Evolutionary conservation across 2,329 filamentous ascomycete species (phyloP).

Genomic region (Hypoxylon sp.): DNA sequence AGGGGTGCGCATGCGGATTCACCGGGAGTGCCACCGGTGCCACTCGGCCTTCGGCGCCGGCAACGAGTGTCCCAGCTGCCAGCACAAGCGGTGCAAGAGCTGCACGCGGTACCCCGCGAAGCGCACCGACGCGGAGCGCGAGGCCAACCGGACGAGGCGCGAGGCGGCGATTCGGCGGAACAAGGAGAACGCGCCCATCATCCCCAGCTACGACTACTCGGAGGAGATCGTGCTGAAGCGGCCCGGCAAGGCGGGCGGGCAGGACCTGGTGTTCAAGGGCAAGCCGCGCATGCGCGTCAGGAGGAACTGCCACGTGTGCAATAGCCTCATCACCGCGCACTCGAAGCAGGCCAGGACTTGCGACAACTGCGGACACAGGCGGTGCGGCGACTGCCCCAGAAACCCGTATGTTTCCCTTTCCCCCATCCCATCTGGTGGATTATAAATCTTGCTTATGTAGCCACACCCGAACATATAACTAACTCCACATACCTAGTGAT

Average conservation of each 20-base stretch:
- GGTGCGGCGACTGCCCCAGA: conserved; percentile 84
- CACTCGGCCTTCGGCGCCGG: conserved; percentile 77
- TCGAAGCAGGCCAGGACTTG: conserved; percentile 68
- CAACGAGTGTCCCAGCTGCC: conserved; percentile 80
- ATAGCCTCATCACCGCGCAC: conserved; percentile 68
- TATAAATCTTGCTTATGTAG: neutral
- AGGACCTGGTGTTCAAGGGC: conserved; percentile 76
- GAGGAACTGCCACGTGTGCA: conserved; percentile 81
- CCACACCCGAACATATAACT: neutral
- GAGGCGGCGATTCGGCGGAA: conserved; percentile 65
- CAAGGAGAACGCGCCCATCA: conserved; percentile 66
- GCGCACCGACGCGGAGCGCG: conserved; percentile 67
- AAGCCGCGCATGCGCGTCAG: conserved; percentile 78
- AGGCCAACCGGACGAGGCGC: conserved; percentile 64
- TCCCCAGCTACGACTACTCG: conserved; percentile 63
- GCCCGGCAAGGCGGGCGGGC: conserved; percentile 73
- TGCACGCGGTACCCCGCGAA: conserved; percentile 81
- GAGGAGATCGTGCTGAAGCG: conserved; percentile 68
- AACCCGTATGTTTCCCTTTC: conserved; percentile 72
- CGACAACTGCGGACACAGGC: conserved; percentile 74
- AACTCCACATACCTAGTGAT: conserved; percentile 58
- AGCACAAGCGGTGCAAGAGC: conserved; percentile 83
- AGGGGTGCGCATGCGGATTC: conserved; percentile 81
- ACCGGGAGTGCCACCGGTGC: conserved; percentile 85
- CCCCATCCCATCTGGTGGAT: neutral